Conservation (phyloP, 257 asterid genomes). For the Thymus mandschuricus region DNA sequence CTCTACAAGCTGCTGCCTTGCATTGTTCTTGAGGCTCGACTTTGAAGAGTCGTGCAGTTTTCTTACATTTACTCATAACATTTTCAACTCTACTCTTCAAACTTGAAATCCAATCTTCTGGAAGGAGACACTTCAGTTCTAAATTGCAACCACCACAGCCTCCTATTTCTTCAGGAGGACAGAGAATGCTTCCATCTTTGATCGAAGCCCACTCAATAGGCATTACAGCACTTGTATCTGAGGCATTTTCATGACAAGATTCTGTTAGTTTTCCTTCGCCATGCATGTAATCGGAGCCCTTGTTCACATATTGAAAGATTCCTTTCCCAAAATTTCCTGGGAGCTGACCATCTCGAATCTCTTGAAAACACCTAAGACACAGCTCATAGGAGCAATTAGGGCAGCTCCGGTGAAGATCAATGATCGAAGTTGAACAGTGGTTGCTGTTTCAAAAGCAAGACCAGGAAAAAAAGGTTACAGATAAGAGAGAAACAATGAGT, state of each 20-base stretch:
- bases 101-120: slow-evolving; percentile 62
- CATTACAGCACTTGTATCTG: slow-evolving; percentile 35
- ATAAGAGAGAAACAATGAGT: slow-evolving; percentile 3
- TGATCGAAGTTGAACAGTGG: slow-evolving; percentile 89
- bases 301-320: slow-evolving; percentile 39
- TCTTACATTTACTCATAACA: slow-evolving; percentile 34
- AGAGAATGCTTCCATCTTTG: slow-evolving; percentile 47
- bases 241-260: slow-evolving; percentile 32
- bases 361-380: slow-evolving; percentile 74
- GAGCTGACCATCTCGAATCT: slow-evolving; percentile 57
- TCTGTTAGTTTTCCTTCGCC: slow-evolving; percentile 70
- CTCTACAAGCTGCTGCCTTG: slow-evolving; percentile 56
- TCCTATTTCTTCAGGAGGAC: slow-evolving; percentile 77
- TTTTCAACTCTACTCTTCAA: slow-evolving; percentile 54
- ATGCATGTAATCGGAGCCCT: slow-evolving; percentile 78
- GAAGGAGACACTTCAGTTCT: slow-evolving; percentile 84
- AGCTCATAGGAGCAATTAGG: slow-evolving; percentile 83
- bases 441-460: slow-evolving; percentile 58
- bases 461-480: background rate
- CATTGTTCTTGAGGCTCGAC: slow-evolving; percentile 39
- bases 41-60: slow-evolving; percentile 9
- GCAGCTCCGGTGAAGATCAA: slow-evolving; percentile 95
- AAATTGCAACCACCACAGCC: slow-evolving; percentile 72
- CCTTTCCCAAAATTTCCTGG: slow-evolving; percentile 39
- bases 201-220: slow-evolving; percentile 45